Evolutionary conservation across 139 green algal genomes (phyloP).

Genomic region (Micractinium sp.): DNA sequence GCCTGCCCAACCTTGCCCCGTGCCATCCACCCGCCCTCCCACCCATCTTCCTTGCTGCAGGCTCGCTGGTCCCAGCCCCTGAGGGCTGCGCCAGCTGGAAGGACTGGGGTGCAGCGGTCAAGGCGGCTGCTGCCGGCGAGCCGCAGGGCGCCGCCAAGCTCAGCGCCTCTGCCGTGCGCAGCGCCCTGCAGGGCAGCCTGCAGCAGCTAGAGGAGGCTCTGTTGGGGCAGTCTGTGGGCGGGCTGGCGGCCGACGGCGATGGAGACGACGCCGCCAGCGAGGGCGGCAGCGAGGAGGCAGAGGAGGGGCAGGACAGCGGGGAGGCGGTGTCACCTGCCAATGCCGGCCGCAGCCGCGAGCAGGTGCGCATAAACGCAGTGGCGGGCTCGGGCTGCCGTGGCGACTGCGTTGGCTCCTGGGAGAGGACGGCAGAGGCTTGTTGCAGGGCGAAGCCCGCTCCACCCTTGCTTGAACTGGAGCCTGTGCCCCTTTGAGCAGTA

Average conservation of each 20-base stretch:
- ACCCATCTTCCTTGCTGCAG: neutral
- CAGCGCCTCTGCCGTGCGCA: neutral
- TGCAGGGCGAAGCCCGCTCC: too few species aligned
- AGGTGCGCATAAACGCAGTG: neutral
- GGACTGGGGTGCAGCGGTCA: conserved; percentile 17
- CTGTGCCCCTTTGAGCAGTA: neutral
- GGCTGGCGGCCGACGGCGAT: conserved; percentile 1
- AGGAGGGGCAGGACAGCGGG: neutral
- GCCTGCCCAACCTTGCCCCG: too few species aligned
- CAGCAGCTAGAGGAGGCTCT: conserved; percentile 17
- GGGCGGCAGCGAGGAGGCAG: neutral
- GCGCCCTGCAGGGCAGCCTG: neutral
- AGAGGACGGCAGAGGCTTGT: too few species aligned
- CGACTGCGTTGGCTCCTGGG: too few species aligned
- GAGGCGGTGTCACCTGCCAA: neutral
- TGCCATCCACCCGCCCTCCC: neutral
- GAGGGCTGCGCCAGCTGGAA: conserved; percentile 25
- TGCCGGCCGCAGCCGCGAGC: neutral
- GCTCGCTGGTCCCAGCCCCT: neutral
- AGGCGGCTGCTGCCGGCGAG: neutral
- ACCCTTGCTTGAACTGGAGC: too few species aligned
- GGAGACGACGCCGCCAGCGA: neutral
- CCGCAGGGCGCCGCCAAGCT: neutral
- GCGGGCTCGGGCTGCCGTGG: too few species aligned
- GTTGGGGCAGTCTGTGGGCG: conserved; percentile 7